phyloP scores from a whole-genome alignment of 1,284 basidiomycete genomes.

The Ganoderma leucocontextum region DNA sequence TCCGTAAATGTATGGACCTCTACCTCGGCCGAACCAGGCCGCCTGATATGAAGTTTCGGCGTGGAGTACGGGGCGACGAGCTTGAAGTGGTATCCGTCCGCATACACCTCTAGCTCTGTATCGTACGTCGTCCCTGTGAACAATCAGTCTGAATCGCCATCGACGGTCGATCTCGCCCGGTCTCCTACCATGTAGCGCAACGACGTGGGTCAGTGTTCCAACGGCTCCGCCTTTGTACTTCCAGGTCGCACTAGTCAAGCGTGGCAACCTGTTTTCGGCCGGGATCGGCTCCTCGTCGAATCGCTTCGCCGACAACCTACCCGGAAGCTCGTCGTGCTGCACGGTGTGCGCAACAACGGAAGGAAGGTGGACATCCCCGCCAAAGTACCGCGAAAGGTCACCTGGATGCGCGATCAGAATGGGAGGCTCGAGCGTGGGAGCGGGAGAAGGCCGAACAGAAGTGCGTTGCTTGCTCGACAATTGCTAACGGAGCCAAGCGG shows the following conservation, averaged over 20 bases:
- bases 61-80: constrained; percentile 47
- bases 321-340: constrained; percentile 61
- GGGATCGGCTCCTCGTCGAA: constrained; percentile 53
- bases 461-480: constrained; percentile 73
- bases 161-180: constrained; percentile 8
- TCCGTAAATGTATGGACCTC: constrained; percentile 22
- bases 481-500: constrained; percentile 40
- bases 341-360: constrained; percentile 53
- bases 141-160: no score
- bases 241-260: constrained; percentile 46
- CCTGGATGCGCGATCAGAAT: constrained; percentile 22
- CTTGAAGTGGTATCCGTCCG: constrained; percentile 54
- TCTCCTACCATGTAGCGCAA: constrained; percentile 57
- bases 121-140: constrained; percentile 39
- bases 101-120: constrained; percentile 61
- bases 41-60: constrained; percentile 45
- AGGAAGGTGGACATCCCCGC: constrained; percentile 64
- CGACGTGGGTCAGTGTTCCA: constrained; percentile 60
- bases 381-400: constrained; percentile 67
- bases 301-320: constrained; percentile 59
- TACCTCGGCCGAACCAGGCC: constrained; percentile 41
- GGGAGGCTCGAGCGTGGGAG: neutral
- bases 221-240: constrained; percentile 63
- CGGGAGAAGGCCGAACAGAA: constrained; percentile 44
- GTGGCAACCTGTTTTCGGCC: constrained; percentile 45